Evolutionary conservation across 225 moss, liverwort and hornwort genomes (phyloP).

Genomic region (Lunularia cruciata): DNA sequence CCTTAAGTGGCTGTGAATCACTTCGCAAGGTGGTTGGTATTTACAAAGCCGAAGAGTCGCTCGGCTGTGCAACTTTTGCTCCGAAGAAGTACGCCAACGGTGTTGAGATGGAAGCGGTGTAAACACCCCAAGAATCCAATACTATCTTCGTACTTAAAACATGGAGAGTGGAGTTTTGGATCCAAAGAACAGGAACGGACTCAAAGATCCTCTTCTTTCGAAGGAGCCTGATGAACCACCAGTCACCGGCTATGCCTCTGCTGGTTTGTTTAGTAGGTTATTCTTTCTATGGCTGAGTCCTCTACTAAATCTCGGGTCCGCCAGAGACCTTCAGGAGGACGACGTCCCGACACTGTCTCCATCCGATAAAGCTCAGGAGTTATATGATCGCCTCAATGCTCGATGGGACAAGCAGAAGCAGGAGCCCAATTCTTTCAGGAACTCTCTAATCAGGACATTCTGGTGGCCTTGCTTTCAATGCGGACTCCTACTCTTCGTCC

Average conservation of each 20-base stretch:
- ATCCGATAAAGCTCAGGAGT: slow-evolving; percentile 37
- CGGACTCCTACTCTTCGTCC: slow-evolving; percentile 1
- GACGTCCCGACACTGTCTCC: slow-evolving; percentile 54
- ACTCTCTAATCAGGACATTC: slow-evolving; percentile 36
- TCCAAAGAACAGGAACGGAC: not conserved
- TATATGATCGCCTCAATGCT: slow-evolving; percentile 33
- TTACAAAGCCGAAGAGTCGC: no score
- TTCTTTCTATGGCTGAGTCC: slow-evolving; percentile 67
- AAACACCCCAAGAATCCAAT: no score
- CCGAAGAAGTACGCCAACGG: no score
- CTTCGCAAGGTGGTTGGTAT: no score
- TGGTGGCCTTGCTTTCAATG: not conserved
- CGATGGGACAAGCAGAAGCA: slow-evolving; percentile 38
- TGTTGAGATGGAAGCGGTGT: no score
- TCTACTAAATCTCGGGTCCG: slow-evolving; percentile 37
- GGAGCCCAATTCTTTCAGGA: slow-evolving; percentile 23
- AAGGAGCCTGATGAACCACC: slow-evolving; percentile 7
- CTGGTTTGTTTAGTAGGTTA: slow-evolving; percentile 44
- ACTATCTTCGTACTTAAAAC: no score
- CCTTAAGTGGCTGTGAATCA: no score
- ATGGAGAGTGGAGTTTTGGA: no score
- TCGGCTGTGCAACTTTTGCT: no score
- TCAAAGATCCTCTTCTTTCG: slow-evolving; percentile 25
- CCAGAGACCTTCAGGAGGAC: slow-evolving; percentile 36
- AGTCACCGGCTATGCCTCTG: slow-evolving; percentile 18